Conservation (phyloP, 805 yeast species). For the Huiozyma naganishii region DNA sequence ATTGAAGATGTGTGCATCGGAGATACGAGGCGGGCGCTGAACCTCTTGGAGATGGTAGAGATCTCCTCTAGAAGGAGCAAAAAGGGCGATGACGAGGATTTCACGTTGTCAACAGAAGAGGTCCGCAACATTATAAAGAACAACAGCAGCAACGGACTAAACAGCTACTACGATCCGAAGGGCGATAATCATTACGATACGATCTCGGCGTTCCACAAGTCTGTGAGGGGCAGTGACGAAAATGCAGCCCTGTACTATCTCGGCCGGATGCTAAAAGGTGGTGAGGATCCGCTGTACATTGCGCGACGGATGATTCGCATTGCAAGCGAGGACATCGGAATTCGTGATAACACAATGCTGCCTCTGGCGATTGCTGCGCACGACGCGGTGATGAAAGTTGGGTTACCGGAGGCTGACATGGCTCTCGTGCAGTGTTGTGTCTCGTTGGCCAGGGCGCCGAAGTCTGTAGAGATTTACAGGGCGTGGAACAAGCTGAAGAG, state of each 20-base stretch:
- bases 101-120: conserved; percentile 10
- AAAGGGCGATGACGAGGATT: conserved; percentile 19
- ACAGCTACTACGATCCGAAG: conserved; percentile 54
- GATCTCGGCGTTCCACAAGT: conserved; percentile 90
- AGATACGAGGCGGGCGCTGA: conserved; percentile 77
- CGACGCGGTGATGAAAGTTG: conserved; percentile 80
- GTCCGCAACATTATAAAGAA: conserved; percentile 36
- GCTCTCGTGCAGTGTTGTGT: conserved; percentile 87
- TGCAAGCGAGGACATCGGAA: conserved; percentile 91
- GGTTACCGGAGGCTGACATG: conserved; percentile 89
- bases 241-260: conserved; percentile 85
- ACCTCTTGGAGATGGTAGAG: conserved; percentile 68
- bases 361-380: conserved; percentile 83
- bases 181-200: conserved; percentile 94
- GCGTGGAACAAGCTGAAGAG: conserved; percentile 63
- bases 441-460: conserved; percentile 75
- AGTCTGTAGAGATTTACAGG: conserved; percentile 77
- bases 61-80: conserved; percentile 45
- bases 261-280: conserved; percentile 81
- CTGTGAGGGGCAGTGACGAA: conserved; percentile 79
- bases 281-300: conserved; percentile 86
- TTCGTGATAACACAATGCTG: conserved; percentile 68
- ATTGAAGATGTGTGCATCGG: conserved; percentile 72
- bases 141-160: conserved; percentile 33
- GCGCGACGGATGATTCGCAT: conserved; percentile 88